A percentile compares a stretch with the other conserved stretches of the same genome.
phyloP scores from a whole-genome alignment of 495 filamentous ascomycete genomes.

The Durotheca rogersii region DNA sequence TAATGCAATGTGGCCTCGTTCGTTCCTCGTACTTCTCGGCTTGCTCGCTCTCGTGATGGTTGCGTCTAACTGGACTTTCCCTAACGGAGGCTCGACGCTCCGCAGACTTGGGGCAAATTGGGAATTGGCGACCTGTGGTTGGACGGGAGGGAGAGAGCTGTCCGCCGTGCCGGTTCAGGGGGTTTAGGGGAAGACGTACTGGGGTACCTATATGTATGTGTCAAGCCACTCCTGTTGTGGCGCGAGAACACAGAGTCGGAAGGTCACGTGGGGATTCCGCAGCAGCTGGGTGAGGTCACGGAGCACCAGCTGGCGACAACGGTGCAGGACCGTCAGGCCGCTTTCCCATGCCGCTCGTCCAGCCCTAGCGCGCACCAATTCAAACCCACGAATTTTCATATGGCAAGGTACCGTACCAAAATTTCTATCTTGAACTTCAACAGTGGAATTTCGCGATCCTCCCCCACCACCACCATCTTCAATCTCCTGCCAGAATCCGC shows the following conservation, averaged over 20 bases:
- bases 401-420: constrained; percentile 37
- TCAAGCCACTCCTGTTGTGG: no score
- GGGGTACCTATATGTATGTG: no score
- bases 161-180: neutral
- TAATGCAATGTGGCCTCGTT: constrained; percentile 24
- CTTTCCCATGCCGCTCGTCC: constrained; percentile 25
- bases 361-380: constrained; percentile 39
- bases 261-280: no score
- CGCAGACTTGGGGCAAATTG: constrained; percentile 13
- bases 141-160: neutral
- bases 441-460: constrained; percentile 38
- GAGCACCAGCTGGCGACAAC: no score
- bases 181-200: no score
- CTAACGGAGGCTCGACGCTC: constrained; percentile 20
- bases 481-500: constrained; percentile 34
- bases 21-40: no score
- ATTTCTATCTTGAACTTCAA: constrained; percentile 31
- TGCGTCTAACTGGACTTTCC: neutral
- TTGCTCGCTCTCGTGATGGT: neutral
- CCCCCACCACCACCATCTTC: constrained; percentile 37
- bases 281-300: no score
- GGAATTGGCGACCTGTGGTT: constrained; percentile 22
- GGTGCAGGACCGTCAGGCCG: constrained; percentile 7
- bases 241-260: no score
- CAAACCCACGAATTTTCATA: constrained; percentile 35